Conservation (phyloP, 495 filamentous ascomycete genomes). For the Neurospora cerealis region DNA sequence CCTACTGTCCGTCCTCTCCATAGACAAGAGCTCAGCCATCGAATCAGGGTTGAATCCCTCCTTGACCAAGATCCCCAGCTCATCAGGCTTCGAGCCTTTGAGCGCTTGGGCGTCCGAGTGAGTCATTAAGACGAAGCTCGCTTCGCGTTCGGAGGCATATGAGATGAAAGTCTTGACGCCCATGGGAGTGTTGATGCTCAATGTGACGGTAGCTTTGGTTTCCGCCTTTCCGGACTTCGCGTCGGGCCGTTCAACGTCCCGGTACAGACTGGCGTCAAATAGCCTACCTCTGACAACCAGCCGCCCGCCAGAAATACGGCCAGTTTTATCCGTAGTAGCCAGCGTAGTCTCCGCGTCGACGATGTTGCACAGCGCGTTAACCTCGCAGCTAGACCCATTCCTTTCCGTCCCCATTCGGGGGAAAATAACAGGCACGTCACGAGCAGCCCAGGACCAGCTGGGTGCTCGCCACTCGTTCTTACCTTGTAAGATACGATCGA, state of each 20-base stretch:
- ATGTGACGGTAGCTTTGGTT: neutral
- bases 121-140: neutral
- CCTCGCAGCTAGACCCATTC: neutral
- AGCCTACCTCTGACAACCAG: neutral
- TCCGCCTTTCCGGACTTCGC: neutral
- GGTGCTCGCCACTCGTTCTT: slow-evolving; percentile 2
- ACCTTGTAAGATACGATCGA: neutral
- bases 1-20: neutral
- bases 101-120: neutral
- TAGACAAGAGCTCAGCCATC: neutral
- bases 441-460: slow-evolving; percentile 11
- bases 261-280: neutral
- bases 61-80: neutral
- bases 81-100: neutral
- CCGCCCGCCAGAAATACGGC: neutral
- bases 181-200: neutral
- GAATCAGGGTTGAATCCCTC: neutral
- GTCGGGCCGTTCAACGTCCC: neutral
- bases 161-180: neutral
- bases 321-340: neutral
- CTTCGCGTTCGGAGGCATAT: neutral
- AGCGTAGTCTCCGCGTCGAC: neutral
- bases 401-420: neutral
- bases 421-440: neutral
- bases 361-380: neutral